Evolutionary conservation across 176 grass and related monocot genomes (phyloP), one percentile per base, ranked within the genome.

Genomic region (Juncus inflexus): DNA sequence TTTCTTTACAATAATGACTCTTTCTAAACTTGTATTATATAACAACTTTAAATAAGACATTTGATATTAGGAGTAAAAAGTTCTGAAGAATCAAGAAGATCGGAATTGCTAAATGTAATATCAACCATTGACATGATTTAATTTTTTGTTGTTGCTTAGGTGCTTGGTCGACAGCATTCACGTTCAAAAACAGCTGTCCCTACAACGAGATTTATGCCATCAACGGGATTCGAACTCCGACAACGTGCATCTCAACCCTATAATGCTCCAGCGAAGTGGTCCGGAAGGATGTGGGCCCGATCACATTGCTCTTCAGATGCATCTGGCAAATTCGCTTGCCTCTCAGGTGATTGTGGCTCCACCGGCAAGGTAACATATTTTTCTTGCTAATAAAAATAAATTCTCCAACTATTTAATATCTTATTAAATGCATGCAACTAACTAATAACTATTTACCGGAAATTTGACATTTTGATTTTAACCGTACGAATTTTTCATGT

Each of bases 231-330:
- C 55, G 6, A 37, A 47, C 74, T 86, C 14, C 36, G 3, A 4
- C 58, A 60, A 0, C 79, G 79, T 7, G 50, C 49, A 42, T 52
- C 76, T 16, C 0, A 62, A 36, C 42, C 77, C 12, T 12, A 80
- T 15, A 0, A 69, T 45, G 59, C 19, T 64, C 35, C 60, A 0
- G 3, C 65, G 40, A 58, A 42, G 5, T 91, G 88, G 88, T 76
- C 80, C 3, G 88, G 88, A 43, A 70, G 83, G 1, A 8, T 87
- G 36, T 91, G 88, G 88, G 80, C 64, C 10, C 74, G 88, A 35
- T 12, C 63, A 50, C 12, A 60, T 7, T 91, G 88, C 70, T n/a
- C 37, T 14, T 37, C 66, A 50, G 37, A 68, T 28, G 28, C 81
- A 3, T 62, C 66, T 9, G 66, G 61, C n/a, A 64, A 49, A 43